Evolutionary conservation across 768 basidiomycete genomes (phyloP).

Genomic region (Sistotremastrum suecicum): DNA sequence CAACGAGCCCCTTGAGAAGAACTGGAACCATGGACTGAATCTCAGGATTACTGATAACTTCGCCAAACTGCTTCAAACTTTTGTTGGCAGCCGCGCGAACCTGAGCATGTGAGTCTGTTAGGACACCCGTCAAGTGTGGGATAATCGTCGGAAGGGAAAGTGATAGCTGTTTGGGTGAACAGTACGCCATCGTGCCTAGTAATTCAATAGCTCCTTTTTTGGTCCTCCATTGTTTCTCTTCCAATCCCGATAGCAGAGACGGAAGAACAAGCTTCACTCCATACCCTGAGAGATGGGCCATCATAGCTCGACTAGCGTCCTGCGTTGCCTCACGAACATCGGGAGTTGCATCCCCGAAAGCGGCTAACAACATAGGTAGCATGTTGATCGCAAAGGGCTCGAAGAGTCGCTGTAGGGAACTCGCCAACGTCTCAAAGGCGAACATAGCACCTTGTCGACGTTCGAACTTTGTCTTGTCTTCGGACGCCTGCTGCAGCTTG

Average conservation of each 20-base stretch:
- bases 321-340: slow-evolving; percentile 92
- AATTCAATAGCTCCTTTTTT: slow-evolving; percentile 97
- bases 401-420: slow-evolving; percentile 75
- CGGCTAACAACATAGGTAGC: slow-evolving; percentile 66
- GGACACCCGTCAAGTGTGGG: slow-evolving; percentile 83
- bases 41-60: slow-evolving; percentile 96
- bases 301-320: slow-evolving; percentile 86
- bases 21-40: slow-evolving; percentile 82
- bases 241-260: slow-evolving; percentile 74
- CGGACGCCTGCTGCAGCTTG: slow-evolving; percentile 58
- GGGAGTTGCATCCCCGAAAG: slow-evolving; percentile 73
- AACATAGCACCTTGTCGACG: slow-evolving; percentile 90
- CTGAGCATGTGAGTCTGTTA: slow-evolving; percentile 96
- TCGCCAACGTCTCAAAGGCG: slow-evolving; percentile 83
- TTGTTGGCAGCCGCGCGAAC: slow-evolving; percentile 87
- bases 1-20: slow-evolving; percentile 88
- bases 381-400: slow-evolving; percentile 85
- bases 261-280: slow-evolving; percentile 94
- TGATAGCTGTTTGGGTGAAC: slow-evolving; percentile 89
- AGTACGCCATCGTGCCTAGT: slow-evolving; percentile 97
- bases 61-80: slow-evolving; percentile 94
- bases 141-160: slow-evolving; percentile 93
- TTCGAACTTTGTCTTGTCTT: slow-evolving; percentile 83
- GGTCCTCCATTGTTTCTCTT: slow-evolving; percentile 97
- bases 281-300: slow-evolving; percentile 89